Evolutionary conservation across 2,329 filamentous ascomycete genomes (phyloP), one percentile per base, ranked within the genome.

Genomic region (Ploettnerulaceae sp.): DNA sequence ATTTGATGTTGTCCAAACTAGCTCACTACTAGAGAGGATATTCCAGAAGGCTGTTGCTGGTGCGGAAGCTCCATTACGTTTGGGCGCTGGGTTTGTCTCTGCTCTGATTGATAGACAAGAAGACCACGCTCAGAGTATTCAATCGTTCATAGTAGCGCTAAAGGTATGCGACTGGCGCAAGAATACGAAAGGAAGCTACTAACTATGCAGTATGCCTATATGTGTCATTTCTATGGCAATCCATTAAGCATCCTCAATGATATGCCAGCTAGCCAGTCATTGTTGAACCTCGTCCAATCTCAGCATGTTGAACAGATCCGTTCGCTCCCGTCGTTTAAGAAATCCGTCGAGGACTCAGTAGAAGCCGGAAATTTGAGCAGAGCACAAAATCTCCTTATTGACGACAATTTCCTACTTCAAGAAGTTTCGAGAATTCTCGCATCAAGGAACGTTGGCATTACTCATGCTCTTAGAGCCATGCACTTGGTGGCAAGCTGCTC

Each of bases 161-260:
- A 85, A 86, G 71, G 82, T 82, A 64, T 56, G 64, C n/a, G n/a
- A n/a, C n/a, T n/a, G n/a, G n/a, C n/a, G n/a, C n/a, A n/a, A n/a
- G n/a, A n/a, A n/a, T n/a, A n/a, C n/a, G n/a, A n/a, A n/a, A n/a
- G n/a, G n/a, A n/a, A n/a, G n/a, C 26, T 59, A 29, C 61, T 40
- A 36, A 34, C 14, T 21, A 15, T 51, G 24, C 63, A 88, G 77
- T 93, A 91, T 66, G 80, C 83, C 1, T 89, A 89, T 61, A 90
- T 94, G 86, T 87, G 83, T 47, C 85, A 89, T 62, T 91, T 87
- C 60, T 91, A 88, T 57, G 84, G 84, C 29, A 91, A 89, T 56
- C 79, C 84, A 1, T 69, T 89, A 3, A 87, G 81, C 51, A 64
- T 88, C 3, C 72, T 91, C 25, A 65, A 81, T 17, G 59, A 62